These are phyloP conservation scores for Parmelia sp. DNA, from an alignment of 495 filamentous ascomycete genomes.

Conservation along the genomic window DNA sequence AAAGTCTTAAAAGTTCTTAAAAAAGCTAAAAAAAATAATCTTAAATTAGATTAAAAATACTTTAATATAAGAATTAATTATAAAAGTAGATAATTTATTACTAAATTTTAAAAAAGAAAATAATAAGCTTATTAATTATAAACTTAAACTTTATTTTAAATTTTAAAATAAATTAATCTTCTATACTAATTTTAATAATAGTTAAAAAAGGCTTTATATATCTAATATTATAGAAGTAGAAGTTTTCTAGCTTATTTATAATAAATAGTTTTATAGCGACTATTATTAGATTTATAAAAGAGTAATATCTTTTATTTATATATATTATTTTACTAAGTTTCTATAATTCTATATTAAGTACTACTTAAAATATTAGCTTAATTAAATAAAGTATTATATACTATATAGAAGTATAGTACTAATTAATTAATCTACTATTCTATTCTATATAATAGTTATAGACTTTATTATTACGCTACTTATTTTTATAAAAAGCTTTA, in stretches of 20 bases:
- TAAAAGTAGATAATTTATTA: not conserved
- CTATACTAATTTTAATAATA: not conserved
- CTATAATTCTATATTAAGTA: not conserved
- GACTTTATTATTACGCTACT: no score
- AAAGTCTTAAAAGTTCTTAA: not conserved
- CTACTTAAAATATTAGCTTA: not conserved
- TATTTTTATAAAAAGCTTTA: not conserved
- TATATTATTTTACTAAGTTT: not conserved
- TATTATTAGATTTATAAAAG: not conserved
- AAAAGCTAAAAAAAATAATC: not conserved
- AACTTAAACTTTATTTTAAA: not conserved
- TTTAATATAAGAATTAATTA: not conserved
- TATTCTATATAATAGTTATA: not conserved
- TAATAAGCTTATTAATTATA: not conserved
- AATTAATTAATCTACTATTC: not conserved
- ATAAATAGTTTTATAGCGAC: not conserved
- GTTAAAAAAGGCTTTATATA: not conserved
- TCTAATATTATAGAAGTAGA: not conserved
- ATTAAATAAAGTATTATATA: no score
- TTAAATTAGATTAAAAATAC: not conserved
- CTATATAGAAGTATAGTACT: not conserved
- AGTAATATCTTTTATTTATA: not conserved
- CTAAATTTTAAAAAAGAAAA: no score
- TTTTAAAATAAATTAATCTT: not conserved
- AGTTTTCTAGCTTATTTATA: not conserved